Base-by-base conservation (phyloP, 306 rosid genomes). In the Prunus dulcis region DNA sequence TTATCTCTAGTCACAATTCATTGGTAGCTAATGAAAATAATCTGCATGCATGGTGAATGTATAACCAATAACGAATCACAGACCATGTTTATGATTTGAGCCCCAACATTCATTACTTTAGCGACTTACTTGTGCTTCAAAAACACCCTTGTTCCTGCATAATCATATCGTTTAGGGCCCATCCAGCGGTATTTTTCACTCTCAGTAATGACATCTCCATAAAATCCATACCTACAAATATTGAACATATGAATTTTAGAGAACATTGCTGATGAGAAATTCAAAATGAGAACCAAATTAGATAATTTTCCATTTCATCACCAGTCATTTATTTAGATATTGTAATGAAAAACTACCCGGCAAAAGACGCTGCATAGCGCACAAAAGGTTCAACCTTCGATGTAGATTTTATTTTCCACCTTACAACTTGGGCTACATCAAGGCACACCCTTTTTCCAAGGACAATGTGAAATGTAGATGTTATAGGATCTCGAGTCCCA, bases 111-210 rank as follows among this genome's bases (percentile, higher is more conserved):
- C 25, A 5, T 72, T 23, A 74, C 34, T 47, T 58, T 69, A 28
- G 57, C 34, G 32, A 88, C 14, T 66, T 72, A 79, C 98, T 93
- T 87, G 83, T 92, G 97, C 89, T 27, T 94, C 76, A 94, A 73
- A 80, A 94, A 94, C 69, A 89, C 96, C 86, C 86, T 80, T 58
- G 98, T 90, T 75, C 98, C 98, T 0, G 98, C 97, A 81, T 87
- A 92, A 86, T 94, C 98, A 70, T 94, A 94, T 46, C 98, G 93
- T 66, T 25, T 85, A 74, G 98, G 98, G 52, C 98, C 98, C 98
- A 94, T 94, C 98, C 98, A 94, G 28, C 95, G 96, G 80, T 83
- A 89, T 74, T 92, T 94, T 84, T 94, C 98, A 77, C 98, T 94
- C 87, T 94, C 95, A 41, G 86, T 67, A 80, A 94, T 94, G 80